These are phyloP conservation scores for Gilbertella persicaria DNA, from an alignment of 371 early-diverging fungal species.

Conservation along the genomic window DNA sequence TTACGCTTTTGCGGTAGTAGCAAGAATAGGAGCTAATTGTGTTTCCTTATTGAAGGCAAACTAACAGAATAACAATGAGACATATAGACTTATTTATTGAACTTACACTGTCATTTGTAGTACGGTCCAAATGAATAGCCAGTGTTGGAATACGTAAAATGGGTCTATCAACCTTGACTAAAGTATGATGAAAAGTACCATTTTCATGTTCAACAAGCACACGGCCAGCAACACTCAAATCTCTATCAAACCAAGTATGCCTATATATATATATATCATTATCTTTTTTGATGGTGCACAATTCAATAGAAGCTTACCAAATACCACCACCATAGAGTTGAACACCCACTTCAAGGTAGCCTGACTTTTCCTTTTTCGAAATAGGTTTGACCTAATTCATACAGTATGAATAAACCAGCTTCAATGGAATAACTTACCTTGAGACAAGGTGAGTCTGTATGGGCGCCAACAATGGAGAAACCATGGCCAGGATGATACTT, in stretches of 20 bases:
- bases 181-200: slow-evolving; percentile 64
- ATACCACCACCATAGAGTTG: slow-evolving; percentile 93
- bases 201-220: slow-evolving; percentile 78
- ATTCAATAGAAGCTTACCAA: slow-evolving; percentile 61
- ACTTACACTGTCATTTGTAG: slow-evolving; percentile 65
- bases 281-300: background rate
- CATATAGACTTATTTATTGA: background rate
- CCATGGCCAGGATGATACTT: slow-evolving; percentile 83
- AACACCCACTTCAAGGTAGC: slow-evolving; percentile 91
- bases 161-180: slow-evolving; percentile 80
- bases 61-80: slow-evolving; percentile 5
- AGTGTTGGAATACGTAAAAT: slow-evolving; percentile 95
- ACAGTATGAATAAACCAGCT: too few relatives aligned
- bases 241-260: slow-evolving; percentile 99
- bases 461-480: slow-evolving; percentile 90
- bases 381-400: slow-evolving; percentile 86
- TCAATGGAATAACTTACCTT: too few relatives aligned
- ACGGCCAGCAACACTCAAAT: slow-evolving; percentile 91
- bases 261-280: slow-evolving; percentile 29
- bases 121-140: slow-evolving; percentile 94
- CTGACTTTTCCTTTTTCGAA: slow-evolving; percentile 80
- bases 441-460: slow-evolving; percentile 96
- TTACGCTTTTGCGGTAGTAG: slow-evolving; percentile 74
- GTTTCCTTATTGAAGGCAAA: slow-evolving; percentile 95
- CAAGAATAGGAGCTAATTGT: slow-evolving; percentile 89